A percentile compares a stretch with the other conserved stretches of the same genome.
These are phyloP conservation scores for Arabis hirsuta DNA, from an alignment of 345 rosid species.

Conservation along the genomic window DNA sequence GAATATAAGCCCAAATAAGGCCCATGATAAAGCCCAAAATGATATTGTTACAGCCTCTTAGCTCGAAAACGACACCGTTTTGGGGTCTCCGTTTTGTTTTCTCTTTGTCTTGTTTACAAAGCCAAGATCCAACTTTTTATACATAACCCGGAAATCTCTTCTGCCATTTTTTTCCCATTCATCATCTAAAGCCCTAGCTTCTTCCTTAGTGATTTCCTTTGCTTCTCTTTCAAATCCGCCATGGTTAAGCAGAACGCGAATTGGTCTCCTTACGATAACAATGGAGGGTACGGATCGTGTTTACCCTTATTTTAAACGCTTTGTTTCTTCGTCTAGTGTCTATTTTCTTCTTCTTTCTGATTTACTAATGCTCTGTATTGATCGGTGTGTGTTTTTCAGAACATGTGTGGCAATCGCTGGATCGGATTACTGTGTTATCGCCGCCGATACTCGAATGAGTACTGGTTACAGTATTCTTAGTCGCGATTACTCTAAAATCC, in stretches of 20 bases:
- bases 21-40: slow-evolving; percentile 11
- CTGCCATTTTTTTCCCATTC: slow-evolving; percentile 18
- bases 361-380: neutral
- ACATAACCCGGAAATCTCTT: neutral
- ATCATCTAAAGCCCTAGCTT: slow-evolving; percentile 9
- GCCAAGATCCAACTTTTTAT: slow-evolving; percentile 46
- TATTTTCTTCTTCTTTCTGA: neutral
- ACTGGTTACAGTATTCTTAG: slow-evolving; percentile 87
- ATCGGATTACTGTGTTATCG: slow-evolving; percentile 89
- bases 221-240: slow-evolving; percentile 33
- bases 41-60: neutral
- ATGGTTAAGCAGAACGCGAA: slow-evolving; percentile 84
- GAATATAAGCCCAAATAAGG: slow-evolving; percentile 2
- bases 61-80: slow-evolving; percentile 10
- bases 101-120: slow-evolving; percentile 41
- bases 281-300: slow-evolving; percentile 78
- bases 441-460: slow-evolving; percentile 98
- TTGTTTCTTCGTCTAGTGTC: neutral
- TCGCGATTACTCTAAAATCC: slow-evolving; percentile 92
- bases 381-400: slow-evolving; percentile 45
- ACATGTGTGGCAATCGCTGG: slow-evolving; percentile 96
- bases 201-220: neutral
- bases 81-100: neutral
- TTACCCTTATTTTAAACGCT: neutral
- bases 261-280: slow-evolving; percentile 96